These are phyloP conservation scores for Podila epicladia DNA, from an alignment of 192 early-diverging fungal genomes.

Conservation along the genomic window DNA sequence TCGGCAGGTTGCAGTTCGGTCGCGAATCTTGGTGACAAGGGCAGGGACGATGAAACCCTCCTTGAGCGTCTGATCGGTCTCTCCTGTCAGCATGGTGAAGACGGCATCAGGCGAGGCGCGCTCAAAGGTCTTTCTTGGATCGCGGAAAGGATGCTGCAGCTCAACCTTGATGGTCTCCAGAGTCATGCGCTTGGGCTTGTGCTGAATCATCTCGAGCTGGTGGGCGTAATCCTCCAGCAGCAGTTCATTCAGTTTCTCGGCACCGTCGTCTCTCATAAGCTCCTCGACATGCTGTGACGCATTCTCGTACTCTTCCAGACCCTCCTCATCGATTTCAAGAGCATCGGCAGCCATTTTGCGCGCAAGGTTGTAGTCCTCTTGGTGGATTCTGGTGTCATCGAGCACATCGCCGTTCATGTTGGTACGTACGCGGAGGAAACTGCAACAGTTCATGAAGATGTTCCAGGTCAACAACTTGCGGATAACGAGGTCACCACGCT, in stretches of 20 bases:
- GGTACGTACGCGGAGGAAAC: slow-evolving; percentile 87
- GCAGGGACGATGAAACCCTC: slow-evolving; percentile 76
- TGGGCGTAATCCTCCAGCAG: slow-evolving; percentile 91
- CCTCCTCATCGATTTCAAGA: slow-evolving; percentile 88
- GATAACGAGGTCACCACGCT: slow-evolving; percentile 75
- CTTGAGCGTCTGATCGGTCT: slow-evolving; percentile 75
- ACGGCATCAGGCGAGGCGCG: slow-evolving; percentile 66
- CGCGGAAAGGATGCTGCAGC: slow-evolving; percentile 82
- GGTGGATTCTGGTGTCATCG: slow-evolving; percentile 96
- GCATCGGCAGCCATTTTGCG: slow-evolving; percentile 98
- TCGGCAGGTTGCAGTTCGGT: slow-evolving; percentile 77
- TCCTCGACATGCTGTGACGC: slow-evolving; percentile 87
- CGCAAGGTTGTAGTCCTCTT: slow-evolving; percentile 94
- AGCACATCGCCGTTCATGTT: slow-evolving; percentile 76
- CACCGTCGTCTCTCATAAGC: slow-evolving; percentile 70
- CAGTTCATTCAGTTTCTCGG: slow-evolving; percentile 85
- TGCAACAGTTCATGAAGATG: slow-evolving; percentile 94
- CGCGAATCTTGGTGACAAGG: slow-evolving; percentile 74
- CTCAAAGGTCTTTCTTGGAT: slow-evolving; percentile 72
- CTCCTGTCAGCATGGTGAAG: slow-evolving; percentile 89
- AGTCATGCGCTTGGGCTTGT: slow-evolving; percentile 83
- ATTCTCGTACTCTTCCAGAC: slow-evolving; percentile 69
- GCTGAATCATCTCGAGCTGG: slow-evolving; percentile 76
- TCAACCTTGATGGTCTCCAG: slow-evolving; percentile 90
- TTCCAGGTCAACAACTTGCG: slow-evolving; percentile 69